Evolutionary conservation across 805 yeast genomes (phyloP).

Genomic region (Yamadazyma kitorensis): DNA sequence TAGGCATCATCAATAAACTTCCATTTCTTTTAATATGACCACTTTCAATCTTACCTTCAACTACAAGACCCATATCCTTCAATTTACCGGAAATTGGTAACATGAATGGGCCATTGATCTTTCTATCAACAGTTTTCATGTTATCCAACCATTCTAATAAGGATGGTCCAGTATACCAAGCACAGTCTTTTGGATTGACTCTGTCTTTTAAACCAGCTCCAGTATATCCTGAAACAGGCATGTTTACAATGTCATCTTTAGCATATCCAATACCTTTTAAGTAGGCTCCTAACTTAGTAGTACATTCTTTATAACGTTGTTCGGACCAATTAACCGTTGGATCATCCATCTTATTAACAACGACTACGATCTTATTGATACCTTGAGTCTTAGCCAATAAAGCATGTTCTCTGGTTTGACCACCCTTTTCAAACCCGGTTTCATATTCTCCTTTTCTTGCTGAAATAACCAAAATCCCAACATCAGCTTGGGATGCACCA

Average conservation of each 20-base stretch:
- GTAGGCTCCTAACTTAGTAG: conserved; percentile 70
- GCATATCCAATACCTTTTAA: conserved; percentile 87
- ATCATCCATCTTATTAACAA: conserved; percentile 98
- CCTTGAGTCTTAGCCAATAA: conserved; percentile 97
- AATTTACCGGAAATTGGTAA: conserved; percentile 91
- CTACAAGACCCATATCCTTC: conserved; percentile 96
- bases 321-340: conserved; percentile 95
- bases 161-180: conserved; percentile 95
- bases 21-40: conserved; percentile 86
- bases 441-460: conserved; percentile 99
- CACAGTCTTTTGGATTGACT: conserved; percentile 61
- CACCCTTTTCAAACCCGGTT: conserved; percentile 98
- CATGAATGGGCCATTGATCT: conserved; percentile 94
- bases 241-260: conserved; percentile 80
- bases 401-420: conserved; percentile 98
- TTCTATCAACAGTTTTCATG: conserved; percentile 80
- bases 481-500: conserved; percentile 99
- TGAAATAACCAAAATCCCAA: conserved; percentile 93
- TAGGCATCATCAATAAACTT: conserved; percentile 86
- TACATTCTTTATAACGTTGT: conserved; percentile 95
- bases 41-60: conserved; percentile 97
- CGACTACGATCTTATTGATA: conserved; percentile 89
- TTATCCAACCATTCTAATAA: conserved; percentile 84
- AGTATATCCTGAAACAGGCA: conserved; percentile 98
- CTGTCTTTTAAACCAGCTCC: conserved; percentile 96